Evolutionary conservation across 345 rosid genomes (phyloP), one percentile per base, ranked within the genome.

Genomic region (Corchorus olitorius): DNA sequence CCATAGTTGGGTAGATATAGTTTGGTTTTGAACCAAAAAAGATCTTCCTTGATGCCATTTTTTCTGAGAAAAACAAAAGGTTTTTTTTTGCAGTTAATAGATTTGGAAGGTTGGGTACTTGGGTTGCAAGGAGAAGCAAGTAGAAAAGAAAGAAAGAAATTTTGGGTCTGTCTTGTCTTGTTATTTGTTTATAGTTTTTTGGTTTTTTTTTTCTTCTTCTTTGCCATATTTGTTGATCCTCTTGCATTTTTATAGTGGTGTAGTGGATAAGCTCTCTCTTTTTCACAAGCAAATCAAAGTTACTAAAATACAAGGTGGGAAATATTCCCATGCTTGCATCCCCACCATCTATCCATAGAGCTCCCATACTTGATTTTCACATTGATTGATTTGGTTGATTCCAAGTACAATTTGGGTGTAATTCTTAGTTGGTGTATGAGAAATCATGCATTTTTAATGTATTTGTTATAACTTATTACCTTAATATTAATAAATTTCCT

Each of bases 31-130:
- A 78, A 20, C 64, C 77, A 10, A 84, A 81, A 58, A 66, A 43
- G 14, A 77, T 49, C 45, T 87, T 90, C 69, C 79, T 89, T 59
- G 97, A 85, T 15, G 89, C 93, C 97, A 90, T 90, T 83, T 80
- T 59, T 37, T 79, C 27, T 27, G 27, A 27, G 27, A 27, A 27
- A 27, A 27, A 27, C 27, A 27, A 27, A 27, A 27, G 27, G 27
- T 27, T 0, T 27, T 27, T 27, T 27, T 27, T n/a, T n/a, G n/a
- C 27, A 27, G 27, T 27, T 27, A 27, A 27, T 27, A 27, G 27
- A 27, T 27, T 27, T 27, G 27, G 27, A 27, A 27, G 27, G 27
- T 27, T 27, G 27, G 27, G 27, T 27, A 27, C 27, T 27, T 27
- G 27, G 27, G 45, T 49, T 49, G 41, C 6, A 14, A 68, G 56